Evolutionary conservation across 257 asterid genomes (phyloP), one percentile per base, ranked within the genome.

Genomic region (Phtheirospermum japonicum): DNA sequence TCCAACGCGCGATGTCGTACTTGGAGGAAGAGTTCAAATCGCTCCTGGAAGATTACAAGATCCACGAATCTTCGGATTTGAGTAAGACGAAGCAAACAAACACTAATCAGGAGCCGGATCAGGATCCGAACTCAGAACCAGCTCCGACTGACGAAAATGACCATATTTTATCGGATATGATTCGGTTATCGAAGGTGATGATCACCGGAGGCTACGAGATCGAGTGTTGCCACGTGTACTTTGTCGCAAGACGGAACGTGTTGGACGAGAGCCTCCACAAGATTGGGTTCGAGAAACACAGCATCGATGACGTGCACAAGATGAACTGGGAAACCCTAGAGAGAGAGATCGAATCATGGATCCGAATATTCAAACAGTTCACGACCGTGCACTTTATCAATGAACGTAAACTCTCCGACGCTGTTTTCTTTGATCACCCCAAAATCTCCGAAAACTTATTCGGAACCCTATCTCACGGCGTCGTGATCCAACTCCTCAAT

Each of bases 261-360:
- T 33, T 88, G 72, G 96, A 83, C 59, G 93, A 81, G 63, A 71
- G 77, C 36, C 42, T 88, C 28, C 75, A 66, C n/a, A 80, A 77
- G 49, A 40, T 74, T 1, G 95, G 98, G 2, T 77, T 88, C 50
- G 88, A 88, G 31, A 86, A 82, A 16, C 67, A 69, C 69, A 88
- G 95, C 81, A 80, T 81, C 9, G 98, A 91, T 6, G 98, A 91
- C 14, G 83, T 91, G 23, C 93, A 84, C 18, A 91, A 67, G 58
- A 88, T 80, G 94, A 23, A 71, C 0, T 84, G 98, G 95, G 95
- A 88, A 4, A 9, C 77, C 3, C 68, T 91, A 48, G 95, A 88
- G 81, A 78, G 82, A 51, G 95, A 88, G 67, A 82, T 88, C 62
- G 80, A 61, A 4, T 43, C 80, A 17, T 89, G 98, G 95, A 82